phyloP scores from a whole-genome alignment of 2,329 filamentous ascomycete species.

The Hymenoscyphus repandus region DNA sequence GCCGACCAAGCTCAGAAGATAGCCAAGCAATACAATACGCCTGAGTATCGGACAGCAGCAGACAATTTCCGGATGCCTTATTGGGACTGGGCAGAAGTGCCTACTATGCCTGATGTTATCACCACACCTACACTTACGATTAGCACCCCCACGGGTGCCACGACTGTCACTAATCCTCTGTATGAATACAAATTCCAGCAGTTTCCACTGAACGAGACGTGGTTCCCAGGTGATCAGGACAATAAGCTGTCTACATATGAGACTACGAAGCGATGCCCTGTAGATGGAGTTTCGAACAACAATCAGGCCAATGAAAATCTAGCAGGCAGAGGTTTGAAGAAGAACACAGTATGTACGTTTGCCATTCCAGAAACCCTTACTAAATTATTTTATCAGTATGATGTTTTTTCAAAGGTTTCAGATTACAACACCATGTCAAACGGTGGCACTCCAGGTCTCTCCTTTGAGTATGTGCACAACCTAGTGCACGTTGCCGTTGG shows the following conservation, averaged over 20 bases:
- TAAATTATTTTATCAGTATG: neutral
- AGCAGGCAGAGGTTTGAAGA: neutral
- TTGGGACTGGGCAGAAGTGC: slow-evolving; percentile 38
- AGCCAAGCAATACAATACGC: slow-evolving; percentile 28
- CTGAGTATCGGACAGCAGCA: slow-evolving; percentile 38
- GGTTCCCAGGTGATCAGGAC: slow-evolving; percentile 18
- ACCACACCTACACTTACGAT: slow-evolving; percentile 27
- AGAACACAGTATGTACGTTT: neutral
- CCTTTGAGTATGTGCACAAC: slow-evolving; percentile 2
- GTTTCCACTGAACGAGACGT: slow-evolving; percentile 29
- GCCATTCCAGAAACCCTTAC: neutral
- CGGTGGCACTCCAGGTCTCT: neutral
- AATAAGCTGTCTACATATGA: neutral
- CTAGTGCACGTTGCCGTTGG: neutral
- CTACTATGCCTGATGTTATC: slow-evolving; percentile 31
- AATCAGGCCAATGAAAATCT: neutral
- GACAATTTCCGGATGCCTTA: slow-evolving; percentile 38
- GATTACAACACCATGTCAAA: slow-evolving; percentile 7
- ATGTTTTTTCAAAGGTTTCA: neutral
- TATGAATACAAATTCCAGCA: slow-evolving; percentile 43
- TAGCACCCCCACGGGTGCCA: slow-evolving; percentile 16
- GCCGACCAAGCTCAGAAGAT: slow-evolving; percentile 40
- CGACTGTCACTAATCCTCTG: slow-evolving; percentile 43
- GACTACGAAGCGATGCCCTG: neutral
- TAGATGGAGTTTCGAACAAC: neutral